These are phyloP conservation scores for Nothophaeocryptopus gaeumannii DNA, from an alignment of 2,329 filamentous ascomycete species.

Conservation along the genomic window DNA sequence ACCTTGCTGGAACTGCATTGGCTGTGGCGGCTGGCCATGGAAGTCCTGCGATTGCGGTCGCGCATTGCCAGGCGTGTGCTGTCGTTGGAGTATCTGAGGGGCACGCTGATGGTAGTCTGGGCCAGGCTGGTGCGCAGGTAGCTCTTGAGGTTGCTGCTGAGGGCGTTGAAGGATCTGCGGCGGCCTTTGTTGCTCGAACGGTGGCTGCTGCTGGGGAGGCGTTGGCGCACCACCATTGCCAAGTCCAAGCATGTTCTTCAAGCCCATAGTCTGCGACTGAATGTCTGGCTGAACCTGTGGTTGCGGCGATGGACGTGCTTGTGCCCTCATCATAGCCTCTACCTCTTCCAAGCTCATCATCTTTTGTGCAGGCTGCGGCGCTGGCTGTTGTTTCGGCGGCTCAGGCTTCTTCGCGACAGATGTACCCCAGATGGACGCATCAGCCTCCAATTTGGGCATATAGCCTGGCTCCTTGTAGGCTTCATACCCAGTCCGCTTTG, in stretches of 20 bases:
- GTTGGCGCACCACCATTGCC: constrained; percentile 20
- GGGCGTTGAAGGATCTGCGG: constrained; percentile 52
- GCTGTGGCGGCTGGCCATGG: constrained; percentile 27
- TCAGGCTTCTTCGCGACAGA: constrained; percentile 56
- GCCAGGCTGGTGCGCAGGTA: constrained; percentile 36
- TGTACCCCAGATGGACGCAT: constrained; percentile 88
- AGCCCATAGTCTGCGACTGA: constrained; percentile 32
- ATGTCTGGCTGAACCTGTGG: constrained; percentile 21
- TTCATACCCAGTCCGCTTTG: constrained; percentile 80
- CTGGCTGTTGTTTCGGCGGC: constrained; percentile 24
- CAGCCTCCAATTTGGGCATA: constrained; percentile 85
- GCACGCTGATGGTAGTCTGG: constrained; percentile 42
- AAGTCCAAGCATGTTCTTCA: constrained; percentile 36
- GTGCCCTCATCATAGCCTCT: constrained; percentile 82
- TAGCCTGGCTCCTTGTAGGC: constrained; percentile 82
- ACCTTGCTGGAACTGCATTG: constrained; percentile 27
- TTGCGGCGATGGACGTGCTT: constrained; percentile 48
- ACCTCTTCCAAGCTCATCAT: constrained; percentile 97
- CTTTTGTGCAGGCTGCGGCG: constrained; percentile 55
- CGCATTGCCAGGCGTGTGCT: constrained; percentile 25
- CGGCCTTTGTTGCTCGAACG: constrained; percentile 37
- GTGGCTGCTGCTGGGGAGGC: constrained; percentile 21
- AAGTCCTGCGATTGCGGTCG: constrained; percentile 26
- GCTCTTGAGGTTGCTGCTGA: constrained; percentile 35
- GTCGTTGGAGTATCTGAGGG: constrained; percentile 41